A percentile compares a stretch with the other conserved stretches of the same genome.
phyloP scores from a whole-genome alignment of 352 stramenopile genomes.

The Phytopythium cucurbitacearum region DNA sequence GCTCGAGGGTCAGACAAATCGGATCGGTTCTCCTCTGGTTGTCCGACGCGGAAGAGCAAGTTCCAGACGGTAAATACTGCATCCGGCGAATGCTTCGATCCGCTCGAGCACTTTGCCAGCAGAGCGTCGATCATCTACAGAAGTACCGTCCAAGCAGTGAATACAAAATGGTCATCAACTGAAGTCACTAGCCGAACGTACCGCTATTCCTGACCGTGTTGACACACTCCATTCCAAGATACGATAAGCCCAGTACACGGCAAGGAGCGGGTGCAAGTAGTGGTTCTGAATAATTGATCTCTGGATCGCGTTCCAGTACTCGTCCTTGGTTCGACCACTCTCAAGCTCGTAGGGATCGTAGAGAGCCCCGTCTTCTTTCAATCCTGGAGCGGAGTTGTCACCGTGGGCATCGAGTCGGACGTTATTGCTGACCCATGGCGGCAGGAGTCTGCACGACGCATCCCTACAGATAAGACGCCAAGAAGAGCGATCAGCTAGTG shows the following conservation, averaged over 20 bases:
- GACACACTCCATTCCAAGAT: conserved; percentile 70
- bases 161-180: neutral
- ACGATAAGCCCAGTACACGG: conserved; percentile 63
- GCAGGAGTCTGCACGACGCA: conserved; percentile 27
- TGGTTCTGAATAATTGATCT: conserved; percentile 48
- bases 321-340: conserved; percentile 59
- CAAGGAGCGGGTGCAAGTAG: conserved; percentile 60
- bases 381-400: neutral
- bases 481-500: neutral
- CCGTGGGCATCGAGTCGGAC: conserved; percentile 17
- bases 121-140: conserved; percentile 62
- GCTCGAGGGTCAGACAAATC: conserved; percentile 13
- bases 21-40: conserved; percentile 10
- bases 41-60: conserved; percentile 46
- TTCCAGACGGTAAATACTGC: conserved; percentile 55
- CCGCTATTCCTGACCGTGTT: conserved; percentile 44
- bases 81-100: conserved; percentile 45
- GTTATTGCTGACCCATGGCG: conserved; percentile 35
- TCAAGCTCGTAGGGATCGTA: conserved; percentile 73
- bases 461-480: conserved; percentile 15
- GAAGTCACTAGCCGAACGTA: conserved; percentile 13
- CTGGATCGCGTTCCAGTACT: conserved; percentile 82
- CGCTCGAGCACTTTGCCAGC: conserved; percentile 51
- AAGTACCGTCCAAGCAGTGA: conserved; percentile 3
- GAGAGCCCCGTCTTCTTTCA: conserved; percentile 2